Percentiles rank a stretch among this genome's conserved stretches.
These are phyloP conservation scores for Paxillus involutus DNA, from an alignment of 768 basidiomycete species.

Conservation along the genomic window DNA sequence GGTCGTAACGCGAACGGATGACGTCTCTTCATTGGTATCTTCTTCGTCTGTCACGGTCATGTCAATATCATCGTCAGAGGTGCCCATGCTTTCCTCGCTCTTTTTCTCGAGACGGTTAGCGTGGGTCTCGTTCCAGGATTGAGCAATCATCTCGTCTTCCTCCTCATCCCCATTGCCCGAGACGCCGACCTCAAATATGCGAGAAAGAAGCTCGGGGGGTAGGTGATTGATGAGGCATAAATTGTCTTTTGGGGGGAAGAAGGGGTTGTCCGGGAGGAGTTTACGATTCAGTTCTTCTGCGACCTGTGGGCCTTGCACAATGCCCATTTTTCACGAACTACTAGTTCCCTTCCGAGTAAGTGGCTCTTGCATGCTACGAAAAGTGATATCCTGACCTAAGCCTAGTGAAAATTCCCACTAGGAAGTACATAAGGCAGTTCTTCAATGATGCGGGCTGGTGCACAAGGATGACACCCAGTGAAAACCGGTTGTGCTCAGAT, in stretches of 20 bases:
- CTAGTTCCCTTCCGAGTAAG: background rate
- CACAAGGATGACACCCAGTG: too few relatives aligned
- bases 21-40: too few relatives aligned
- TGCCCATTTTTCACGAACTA: background rate
- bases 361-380: too few relatives aligned
- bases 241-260: conserved; percentile 40
- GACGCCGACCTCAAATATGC: conserved; percentile 53
- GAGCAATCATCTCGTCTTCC: conserved; percentile 30
- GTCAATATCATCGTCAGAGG: too few relatives aligned
- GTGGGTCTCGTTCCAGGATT: background rate
- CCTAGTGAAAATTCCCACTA: too few relatives aligned
- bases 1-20: too few relatives aligned
- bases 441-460: too few relatives aligned
- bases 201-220: conserved; percentile 55
- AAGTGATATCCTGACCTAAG: too few relatives aligned
- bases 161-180: conserved; percentile 35
- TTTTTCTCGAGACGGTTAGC: conserved; percentile 11
- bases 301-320: conserved; percentile 1
- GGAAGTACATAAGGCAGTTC: too few relatives aligned
- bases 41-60: too few relatives aligned
- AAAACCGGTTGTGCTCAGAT: too few relatives aligned
- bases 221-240: conserved; percentile 51
- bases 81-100: too few relatives aligned
- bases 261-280: conserved; percentile 46
- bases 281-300: conserved; percentile 8